Conservation (phyloP, 83 land plant species). For the Thuja plicata region DNA sequence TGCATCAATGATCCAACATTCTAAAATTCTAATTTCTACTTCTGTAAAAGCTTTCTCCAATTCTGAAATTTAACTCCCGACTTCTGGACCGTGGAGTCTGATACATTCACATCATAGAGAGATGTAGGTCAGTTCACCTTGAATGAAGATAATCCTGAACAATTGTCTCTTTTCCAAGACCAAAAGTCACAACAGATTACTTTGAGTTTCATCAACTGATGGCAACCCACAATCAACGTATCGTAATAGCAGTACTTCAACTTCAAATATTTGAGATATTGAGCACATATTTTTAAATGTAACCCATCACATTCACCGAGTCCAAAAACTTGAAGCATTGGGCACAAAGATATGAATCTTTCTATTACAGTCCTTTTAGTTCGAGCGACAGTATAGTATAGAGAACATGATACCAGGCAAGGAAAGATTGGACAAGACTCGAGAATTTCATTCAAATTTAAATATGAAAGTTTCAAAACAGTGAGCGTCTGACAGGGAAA, state of each 20-base stretch:
- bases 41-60: too few species aligned
- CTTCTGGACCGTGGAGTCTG: neutral
- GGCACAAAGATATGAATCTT: neutral
- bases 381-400: neutral
- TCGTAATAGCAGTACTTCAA: neutral
- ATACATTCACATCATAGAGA: neutral
- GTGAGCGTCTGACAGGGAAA: neutral
- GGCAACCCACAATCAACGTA: neutral
- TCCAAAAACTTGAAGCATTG: neutral
- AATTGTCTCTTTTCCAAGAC: neutral
- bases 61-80: too few species aligned
- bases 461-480: neutral
- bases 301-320: neutral
- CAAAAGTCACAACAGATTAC: neutral
- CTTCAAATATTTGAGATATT: neutral
- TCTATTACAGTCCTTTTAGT: neutral
- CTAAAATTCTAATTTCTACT: too few species aligned
- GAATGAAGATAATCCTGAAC: neutral
- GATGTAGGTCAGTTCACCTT: neutral
- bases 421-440: neutral
- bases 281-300: neutral
- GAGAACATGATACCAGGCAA: neutral
- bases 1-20: too few species aligned
- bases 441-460: neutral
- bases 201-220: neutral